These are phyloP conservation scores for Binderoboletus segoi DNA, from an alignment of 1,284 basidiomycete species.

Conservation along the genomic window DNA sequence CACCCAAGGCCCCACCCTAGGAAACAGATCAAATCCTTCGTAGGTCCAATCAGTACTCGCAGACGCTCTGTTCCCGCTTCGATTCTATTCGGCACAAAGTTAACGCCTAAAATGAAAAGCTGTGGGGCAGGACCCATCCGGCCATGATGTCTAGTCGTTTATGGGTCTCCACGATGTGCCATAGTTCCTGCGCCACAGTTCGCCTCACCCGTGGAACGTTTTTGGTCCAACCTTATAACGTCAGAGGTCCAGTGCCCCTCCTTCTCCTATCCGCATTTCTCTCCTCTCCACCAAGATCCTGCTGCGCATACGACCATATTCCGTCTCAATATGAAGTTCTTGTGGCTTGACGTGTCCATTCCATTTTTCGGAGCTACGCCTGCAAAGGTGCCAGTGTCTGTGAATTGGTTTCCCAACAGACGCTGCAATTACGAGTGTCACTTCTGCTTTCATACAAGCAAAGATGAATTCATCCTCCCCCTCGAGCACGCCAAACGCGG, in stretches of 20 bases:
- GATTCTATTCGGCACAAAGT: neutral
- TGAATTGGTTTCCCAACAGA: constrained; percentile 31
- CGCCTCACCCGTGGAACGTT: neutral
- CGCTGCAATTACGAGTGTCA: constrained; percentile 40
- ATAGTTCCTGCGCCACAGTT: neutral
- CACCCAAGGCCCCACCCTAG: neutral
- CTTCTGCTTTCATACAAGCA: constrained; percentile 46
- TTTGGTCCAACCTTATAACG: constrained; percentile 1
- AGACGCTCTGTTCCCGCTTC: neutral
- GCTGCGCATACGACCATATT: too few relatives aligned
- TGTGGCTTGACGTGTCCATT: constrained; percentile 21
- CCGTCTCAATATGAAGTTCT: constrained; percentile 19
- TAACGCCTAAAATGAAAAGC: neutral
- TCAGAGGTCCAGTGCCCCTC: neutral
- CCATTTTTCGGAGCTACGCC: constrained; percentile 19
- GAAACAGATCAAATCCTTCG: neutral
- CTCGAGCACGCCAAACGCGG: constrained; percentile 41
- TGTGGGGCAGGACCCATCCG: neutral
- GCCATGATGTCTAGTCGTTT: neutral
- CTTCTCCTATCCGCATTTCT: neutral
- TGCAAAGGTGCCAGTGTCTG: constrained; percentile 20
- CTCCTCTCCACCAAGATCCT: neutral
- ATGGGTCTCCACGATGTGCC: neutral
- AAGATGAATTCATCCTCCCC: constrained; percentile 38
- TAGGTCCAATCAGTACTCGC: neutral